Conservation (phyloP, 495 filamentous ascomycete genomes). For the Chaetomium tenue region DNA sequence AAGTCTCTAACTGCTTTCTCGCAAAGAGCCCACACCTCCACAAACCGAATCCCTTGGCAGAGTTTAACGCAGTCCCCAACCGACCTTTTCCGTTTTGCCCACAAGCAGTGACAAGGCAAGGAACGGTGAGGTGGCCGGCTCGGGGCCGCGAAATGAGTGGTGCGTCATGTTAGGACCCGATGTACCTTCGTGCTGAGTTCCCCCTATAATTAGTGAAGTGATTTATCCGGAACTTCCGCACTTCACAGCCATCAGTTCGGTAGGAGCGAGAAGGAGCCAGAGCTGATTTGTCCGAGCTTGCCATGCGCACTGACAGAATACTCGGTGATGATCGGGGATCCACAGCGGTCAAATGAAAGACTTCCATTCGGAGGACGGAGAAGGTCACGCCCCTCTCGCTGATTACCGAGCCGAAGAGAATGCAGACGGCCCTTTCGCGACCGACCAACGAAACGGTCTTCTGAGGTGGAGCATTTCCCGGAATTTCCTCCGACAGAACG, state of each 20-base stretch:
- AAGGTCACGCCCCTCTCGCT: too few species aligned
- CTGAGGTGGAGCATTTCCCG: background rate
- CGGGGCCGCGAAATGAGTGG: too few species aligned
- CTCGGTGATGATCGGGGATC: conserved; percentile 6
- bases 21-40: too few species aligned
- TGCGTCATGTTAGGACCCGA: too few species aligned
- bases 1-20: too few species aligned
- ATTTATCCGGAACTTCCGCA: background rate
- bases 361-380: too few species aligned
- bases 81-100: background rate
- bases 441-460: too few species aligned
- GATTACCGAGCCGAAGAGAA: too few species aligned
- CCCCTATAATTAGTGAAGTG: background rate
- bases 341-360: conserved; percentile 8
- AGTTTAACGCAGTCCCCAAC: background rate
- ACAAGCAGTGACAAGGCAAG: too few species aligned
- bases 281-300: conserved; percentile 1
- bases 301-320: conserved; percentile 7
- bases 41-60: background rate
- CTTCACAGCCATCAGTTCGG: background rate
- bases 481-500: background rate
- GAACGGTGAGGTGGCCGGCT: too few species aligned
- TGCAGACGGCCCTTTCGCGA: too few species aligned
- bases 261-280: background rate
- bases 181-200: too few species aligned